phyloP scores from a whole-genome alignment of 1,284 basidiomycete genomes.

The Microbotryomycetes sp. region DNA sequence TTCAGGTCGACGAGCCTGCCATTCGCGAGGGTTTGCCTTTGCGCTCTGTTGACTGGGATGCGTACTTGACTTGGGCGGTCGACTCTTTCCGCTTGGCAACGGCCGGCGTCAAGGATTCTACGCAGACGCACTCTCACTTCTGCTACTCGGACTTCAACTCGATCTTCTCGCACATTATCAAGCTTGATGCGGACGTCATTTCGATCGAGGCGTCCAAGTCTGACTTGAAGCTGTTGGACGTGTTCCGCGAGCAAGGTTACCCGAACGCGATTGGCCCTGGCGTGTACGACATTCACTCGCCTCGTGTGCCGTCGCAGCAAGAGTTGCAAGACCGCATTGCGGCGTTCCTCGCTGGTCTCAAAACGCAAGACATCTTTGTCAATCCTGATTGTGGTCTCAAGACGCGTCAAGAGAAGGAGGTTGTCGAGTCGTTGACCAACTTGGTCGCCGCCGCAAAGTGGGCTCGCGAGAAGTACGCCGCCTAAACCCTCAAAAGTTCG shows the following conservation, averaged over 20 bases:
- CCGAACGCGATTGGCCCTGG: conserved; percentile 92
- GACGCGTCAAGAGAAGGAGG: conserved; percentile 87
- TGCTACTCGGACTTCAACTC: conserved; percentile 78
- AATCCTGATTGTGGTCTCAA: conserved; percentile 72
- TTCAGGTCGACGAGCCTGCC: conserved; percentile 99
- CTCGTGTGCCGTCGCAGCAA: conserved; percentile 86
- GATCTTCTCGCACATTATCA: conserved; percentile 96
- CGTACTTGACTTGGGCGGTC: conserved; percentile 92
- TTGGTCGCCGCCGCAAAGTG: conserved; percentile 54
- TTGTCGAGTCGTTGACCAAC: conserved; percentile 76
- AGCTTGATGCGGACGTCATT: conserved; percentile 98
- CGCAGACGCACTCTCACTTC: conserved; percentile 97
- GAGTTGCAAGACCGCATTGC: conserved; percentile 93
- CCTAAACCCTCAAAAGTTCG: too few relatives aligned
- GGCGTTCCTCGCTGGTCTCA: conserved; percentile 51
- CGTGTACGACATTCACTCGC: conserved; percentile 90
- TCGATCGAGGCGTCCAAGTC: conserved; percentile 98
- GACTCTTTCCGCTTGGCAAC: conserved; percentile 96
- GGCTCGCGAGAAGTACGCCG: conserved; percentile 21
- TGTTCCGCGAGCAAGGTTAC: conserved; percentile 94
- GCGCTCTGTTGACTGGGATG: conserved; percentile 87
- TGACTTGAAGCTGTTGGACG: conserved; percentile 92
- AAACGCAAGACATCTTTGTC: conserved; percentile 52
- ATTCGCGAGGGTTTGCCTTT: conserved; percentile 98
- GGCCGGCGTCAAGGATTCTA: conserved; percentile 81